Evolutionary conservation across 2,329 filamentous ascomycete genomes (phyloP).

Genomic region (Peltaster fructicola): DNA sequence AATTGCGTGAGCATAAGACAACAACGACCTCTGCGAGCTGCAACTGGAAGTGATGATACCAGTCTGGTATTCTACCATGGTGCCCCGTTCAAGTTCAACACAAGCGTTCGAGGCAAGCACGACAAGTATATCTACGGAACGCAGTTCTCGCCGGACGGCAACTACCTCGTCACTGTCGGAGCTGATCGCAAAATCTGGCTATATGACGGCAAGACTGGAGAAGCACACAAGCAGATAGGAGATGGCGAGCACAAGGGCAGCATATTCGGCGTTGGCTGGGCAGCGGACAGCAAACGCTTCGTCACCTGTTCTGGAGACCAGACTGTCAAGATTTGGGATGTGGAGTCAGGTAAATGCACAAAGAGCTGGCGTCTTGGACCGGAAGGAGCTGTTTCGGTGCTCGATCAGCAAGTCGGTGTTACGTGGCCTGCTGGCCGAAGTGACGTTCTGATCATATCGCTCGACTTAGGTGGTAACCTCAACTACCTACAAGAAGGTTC

Average conservation of each 20-base stretch:
- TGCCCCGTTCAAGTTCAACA: constrained; percentile 88
- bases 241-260: constrained; percentile 80
- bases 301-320: constrained; percentile 88
- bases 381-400: constrained; percentile 51
- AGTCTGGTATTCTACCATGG: constrained; percentile 85
- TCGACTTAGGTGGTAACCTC: constrained; percentile 75
- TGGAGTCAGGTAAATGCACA: constrained; percentile 54
- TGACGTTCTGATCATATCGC: constrained; percentile 76
- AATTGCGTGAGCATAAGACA: constrained; percentile 82
- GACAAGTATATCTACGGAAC: constrained; percentile 78
- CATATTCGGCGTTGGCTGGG: constrained; percentile 85
- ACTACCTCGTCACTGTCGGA: constrained; percentile 66
- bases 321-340: constrained; percentile 89
- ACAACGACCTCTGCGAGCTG: constrained; percentile 77
- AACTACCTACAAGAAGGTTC: constrained; percentile 69
- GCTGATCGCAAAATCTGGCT: constrained; percentile 86
- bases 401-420: constrained; percentile 84
- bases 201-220: constrained; percentile 91
- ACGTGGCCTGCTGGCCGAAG: constrained; percentile 69
- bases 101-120: constrained; percentile 61
- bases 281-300: constrained; percentile 66
- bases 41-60: constrained; percentile 79
- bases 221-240: constrained; percentile 58
- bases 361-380: constrained; percentile 76
- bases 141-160: constrained; percentile 79